Conservation (phyloP, 805 yeast species). For the Yamadazyma kitorensis region DNA sequence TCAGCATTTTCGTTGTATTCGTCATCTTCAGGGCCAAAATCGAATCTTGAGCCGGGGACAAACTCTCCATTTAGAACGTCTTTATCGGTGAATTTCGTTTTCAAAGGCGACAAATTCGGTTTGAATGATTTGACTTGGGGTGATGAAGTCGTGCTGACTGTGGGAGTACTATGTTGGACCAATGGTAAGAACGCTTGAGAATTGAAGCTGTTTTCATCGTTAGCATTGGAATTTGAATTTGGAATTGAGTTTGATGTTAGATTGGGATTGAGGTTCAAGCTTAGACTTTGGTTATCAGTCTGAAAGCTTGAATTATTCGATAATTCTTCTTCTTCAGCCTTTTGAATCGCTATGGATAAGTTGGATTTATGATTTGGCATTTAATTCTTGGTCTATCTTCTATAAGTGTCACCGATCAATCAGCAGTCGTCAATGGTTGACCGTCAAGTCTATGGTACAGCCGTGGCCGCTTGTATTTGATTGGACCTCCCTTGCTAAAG, state of each 20-base stretch:
- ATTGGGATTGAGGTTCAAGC: slow-evolving; percentile 1
- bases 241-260: too few relatives aligned
- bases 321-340: slow-evolving; percentile 31
- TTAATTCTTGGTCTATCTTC: too few relatives aligned
- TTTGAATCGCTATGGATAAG: slow-evolving; percentile 42
- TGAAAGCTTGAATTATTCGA: slow-evolving; percentile 5
- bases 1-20: not conserved
- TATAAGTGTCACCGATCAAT: too few relatives aligned
- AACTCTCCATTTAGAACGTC: slow-evolving; percentile 9
- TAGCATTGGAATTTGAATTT: slow-evolving; percentile 1
- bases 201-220: slow-evolving; percentile 11
- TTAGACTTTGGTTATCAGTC: not conserved
- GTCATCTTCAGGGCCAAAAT: slow-evolving; percentile 13
- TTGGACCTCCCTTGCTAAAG: too few relatives aligned
- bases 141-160: slow-evolving; percentile 30
- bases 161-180: slow-evolving; percentile 24
- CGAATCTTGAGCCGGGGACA: slow-evolving; percentile 14
- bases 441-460: too few relatives aligned
- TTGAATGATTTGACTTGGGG: slow-evolving; percentile 31
- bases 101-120: slow-evolving; percentile 36
- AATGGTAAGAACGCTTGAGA: slow-evolving; percentile 21
- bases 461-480: too few relatives aligned
- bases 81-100: slow-evolving; percentile 28
- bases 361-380: slow-evolving; percentile 29
- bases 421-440: too few relatives aligned